phyloP scores from a whole-genome alignment of 78 protist species.

The Dictyostelium discoideum region dicty_2.7 NC_007090.3:1115501-1116000 shows the following conservation, averaged over 20 bases:
- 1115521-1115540: constrained; percentile 75
- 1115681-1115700: constrained; percentile 49
- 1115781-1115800: not conserved
- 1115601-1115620: constrained; percentile 27
- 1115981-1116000: constrained; percentile 4
- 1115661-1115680: constrained; percentile 16
- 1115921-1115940: constrained; percentile 28
- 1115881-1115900: not conserved
- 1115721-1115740: constrained; percentile 38
- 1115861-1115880: not conserved
- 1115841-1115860: not conserved
- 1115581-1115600: constrained; percentile 37
- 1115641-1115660: constrained; percentile 50
- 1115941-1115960: constrained; percentile 15
- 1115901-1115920: constrained; percentile 48
- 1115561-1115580: constrained; percentile 34
- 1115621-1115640: constrained; percentile 21
- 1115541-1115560: not conserved
- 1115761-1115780: not conserved
- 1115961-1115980: constrained; percentile 4
- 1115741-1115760: constrained; percentile 21
- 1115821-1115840: constrained; percentile 4
- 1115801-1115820: not conserved
- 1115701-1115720: constrained; percentile 64
- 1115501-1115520: not conserved